phyloP scores from a whole-genome alignment of 2,329 filamentous ascomycete species.

The Epichloe glyceriae region DNA sequence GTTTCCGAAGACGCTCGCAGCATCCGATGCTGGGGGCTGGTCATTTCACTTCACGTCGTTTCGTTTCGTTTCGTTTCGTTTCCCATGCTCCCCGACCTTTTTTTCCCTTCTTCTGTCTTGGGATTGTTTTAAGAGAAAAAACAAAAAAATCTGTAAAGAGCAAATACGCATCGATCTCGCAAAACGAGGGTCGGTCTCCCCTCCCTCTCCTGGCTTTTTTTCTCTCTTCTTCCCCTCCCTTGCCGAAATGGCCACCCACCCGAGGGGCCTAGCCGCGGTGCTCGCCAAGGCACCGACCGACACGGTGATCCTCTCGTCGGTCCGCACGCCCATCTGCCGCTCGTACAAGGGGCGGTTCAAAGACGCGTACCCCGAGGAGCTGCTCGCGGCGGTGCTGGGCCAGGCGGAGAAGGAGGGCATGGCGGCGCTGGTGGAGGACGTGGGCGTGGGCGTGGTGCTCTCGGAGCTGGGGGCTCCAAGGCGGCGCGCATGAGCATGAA shows the following conservation, averaged over 20 bases:
- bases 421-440: slow-evolving; percentile 54
- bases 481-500: slow-evolving; percentile 83
- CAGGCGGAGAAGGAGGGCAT: slow-evolving; percentile 42
- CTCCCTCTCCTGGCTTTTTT: background rate
- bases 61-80: too few species aligned
- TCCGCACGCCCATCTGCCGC: slow-evolving; percentile 76
- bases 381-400: slow-evolving; percentile 53
- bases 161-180: too few species aligned
- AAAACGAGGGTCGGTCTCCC: background rate
- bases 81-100: too few species aligned
- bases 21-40: too few species aligned
- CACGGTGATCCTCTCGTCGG: slow-evolving; percentile 77
- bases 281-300: slow-evolving; percentile 69
- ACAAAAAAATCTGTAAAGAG: too few species aligned
- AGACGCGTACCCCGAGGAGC: slow-evolving; percentile 82
- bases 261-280: slow-evolving; percentile 55
- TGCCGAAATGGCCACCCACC: slow-evolving; percentile 1
- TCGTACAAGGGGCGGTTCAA: slow-evolving; percentile 74
- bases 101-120: too few species aligned
- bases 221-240: fast-evolving
- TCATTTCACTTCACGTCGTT: too few species aligned
- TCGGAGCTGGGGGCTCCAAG: slow-evolving; percentile 86
- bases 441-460: slow-evolving; percentile 78
- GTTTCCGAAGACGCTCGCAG: too few species aligned
- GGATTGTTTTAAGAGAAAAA: too few species aligned